These are phyloP conservation scores for Pseudogymnoascus sp. DNA, from an alignment of 2,329 filamentous ascomycete species.

Conservation along the genomic window DNA sequence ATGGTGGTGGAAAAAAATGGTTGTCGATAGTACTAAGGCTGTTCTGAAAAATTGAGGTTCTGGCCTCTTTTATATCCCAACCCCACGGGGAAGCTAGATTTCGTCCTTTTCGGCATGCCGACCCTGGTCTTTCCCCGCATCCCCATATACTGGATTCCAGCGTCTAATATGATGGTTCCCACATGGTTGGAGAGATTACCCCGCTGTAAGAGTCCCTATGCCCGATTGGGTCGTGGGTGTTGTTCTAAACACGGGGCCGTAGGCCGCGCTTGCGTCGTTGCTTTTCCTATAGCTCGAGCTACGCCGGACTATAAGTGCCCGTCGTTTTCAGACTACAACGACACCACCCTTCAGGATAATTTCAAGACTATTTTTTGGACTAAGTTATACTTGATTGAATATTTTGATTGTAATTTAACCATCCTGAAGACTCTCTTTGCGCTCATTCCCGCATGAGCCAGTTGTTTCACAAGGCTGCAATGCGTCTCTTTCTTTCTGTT, in stretches of 20 bases:
- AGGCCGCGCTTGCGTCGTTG: background rate
- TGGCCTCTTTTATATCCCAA: background rate
- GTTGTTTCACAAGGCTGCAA: background rate
- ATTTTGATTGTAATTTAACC: background rate
- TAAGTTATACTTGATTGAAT: background rate
- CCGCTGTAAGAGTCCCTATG: background rate
- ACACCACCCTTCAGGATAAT: background rate
- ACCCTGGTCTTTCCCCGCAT: constrained; percentile 23
- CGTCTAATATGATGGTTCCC: background rate
- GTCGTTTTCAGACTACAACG: background rate
- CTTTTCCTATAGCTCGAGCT: background rate
- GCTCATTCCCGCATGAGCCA: background rate
- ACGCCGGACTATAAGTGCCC: background rate
- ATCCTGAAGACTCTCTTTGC: background rate
- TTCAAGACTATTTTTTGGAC: background rate
- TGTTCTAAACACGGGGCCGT: background rate
- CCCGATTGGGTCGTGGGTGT: background rate
- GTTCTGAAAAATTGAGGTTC: background rate
- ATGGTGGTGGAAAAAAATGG: background rate
- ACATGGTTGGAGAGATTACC: background rate
- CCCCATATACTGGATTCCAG: constrained; percentile 32
- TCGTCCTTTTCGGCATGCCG: constrained; percentile 22
- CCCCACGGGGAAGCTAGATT: constrained; percentile 35
- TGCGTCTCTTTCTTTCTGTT: background rate
- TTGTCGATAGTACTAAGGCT: background rate